These are phyloP conservation scores for Kalaharituber pfeilii DNA, from an alignment of 2,329 filamentous ascomycete genomes.

Conservation along the genomic window DNA sequence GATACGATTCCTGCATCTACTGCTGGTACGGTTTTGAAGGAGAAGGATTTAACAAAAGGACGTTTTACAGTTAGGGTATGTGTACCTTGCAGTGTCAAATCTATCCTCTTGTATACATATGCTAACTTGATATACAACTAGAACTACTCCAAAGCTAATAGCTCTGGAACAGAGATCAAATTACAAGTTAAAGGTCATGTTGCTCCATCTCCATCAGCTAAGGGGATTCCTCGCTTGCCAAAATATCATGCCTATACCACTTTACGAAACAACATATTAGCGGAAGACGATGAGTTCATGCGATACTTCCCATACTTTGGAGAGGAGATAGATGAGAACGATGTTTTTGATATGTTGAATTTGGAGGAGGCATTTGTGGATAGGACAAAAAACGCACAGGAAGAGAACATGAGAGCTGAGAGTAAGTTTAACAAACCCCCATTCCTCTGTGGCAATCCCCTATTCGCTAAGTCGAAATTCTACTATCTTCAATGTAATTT, in stretches of 20 bases:
- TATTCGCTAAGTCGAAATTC: too few relatives aligned
- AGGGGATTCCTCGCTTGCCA: slow-evolving; percentile 10
- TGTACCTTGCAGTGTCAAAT: neutral
- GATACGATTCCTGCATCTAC: neutral
- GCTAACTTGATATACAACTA: neutral
- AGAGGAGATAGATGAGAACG: slow-evolving; percentile 14
- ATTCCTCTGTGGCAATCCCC: too few relatives aligned
- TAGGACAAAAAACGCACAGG: slow-evolving; percentile 10
- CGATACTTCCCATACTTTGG: slow-evolving; percentile 19
- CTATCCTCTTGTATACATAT: neutral
- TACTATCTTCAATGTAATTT: too few relatives aligned
- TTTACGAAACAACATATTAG: slow-evolving; percentile 16
- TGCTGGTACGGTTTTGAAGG: slow-evolving; percentile 1
- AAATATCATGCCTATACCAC: slow-evolving; percentile 18
- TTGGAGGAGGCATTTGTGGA: slow-evolving; percentile 17
- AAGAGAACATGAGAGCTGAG: slow-evolving; percentile 13
- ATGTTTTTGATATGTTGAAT: slow-evolving; percentile 7
- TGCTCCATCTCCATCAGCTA: slow-evolving; percentile 4
- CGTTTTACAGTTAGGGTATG: neutral
- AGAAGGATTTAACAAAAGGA: slow-evolving; percentile 5
- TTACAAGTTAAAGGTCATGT: slow-evolving; percentile 6
- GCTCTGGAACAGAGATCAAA: slow-evolving; percentile 6
- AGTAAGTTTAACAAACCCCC: slow-evolving; percentile 6
- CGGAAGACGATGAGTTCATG: slow-evolving; percentile 19
- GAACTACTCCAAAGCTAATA: neutral